Conservation (phyloP, 2,329 filamentous ascomycete genomes). For the Didymellaceae sp. region DNA sequence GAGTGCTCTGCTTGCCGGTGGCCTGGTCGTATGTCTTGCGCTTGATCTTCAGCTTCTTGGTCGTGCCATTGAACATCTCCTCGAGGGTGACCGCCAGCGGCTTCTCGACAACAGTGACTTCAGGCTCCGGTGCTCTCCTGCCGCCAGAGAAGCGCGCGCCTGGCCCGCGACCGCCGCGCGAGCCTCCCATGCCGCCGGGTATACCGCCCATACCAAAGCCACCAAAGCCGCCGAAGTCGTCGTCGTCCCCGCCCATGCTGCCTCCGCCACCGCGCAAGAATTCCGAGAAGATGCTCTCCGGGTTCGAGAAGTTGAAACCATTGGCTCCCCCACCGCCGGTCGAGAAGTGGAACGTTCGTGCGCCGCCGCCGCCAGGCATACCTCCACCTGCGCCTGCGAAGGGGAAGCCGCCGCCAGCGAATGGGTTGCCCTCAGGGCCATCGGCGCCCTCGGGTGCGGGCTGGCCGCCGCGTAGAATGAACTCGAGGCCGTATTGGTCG, state of each 20-base stretch:
- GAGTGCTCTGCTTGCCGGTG: slow-evolving; percentile 80
- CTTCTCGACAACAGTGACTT: slow-evolving; percentile 90
- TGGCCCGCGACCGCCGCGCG: slow-evolving; percentile 44
- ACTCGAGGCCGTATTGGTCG: slow-evolving; percentile 93
- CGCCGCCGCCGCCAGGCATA: slow-evolving; percentile 57
- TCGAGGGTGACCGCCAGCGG: slow-evolving; percentile 82
- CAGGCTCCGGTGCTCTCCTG: slow-evolving; percentile 68
- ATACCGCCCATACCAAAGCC: slow-evolving; percentile 49
- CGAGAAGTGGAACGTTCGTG: slow-evolving; percentile 70
- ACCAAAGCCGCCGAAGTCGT: slow-evolving; percentile 55
- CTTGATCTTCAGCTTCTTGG: slow-evolving; percentile 98
- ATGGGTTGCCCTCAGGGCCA: slow-evolving; percentile 51
- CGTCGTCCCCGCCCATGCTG: slow-evolving; percentile 61
- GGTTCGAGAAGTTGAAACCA: slow-evolving; percentile 83
- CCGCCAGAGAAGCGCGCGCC: slow-evolving; percentile 47
- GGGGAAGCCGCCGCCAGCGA: slow-evolving; percentile 58
- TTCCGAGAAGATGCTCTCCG: slow-evolving; percentile 83
- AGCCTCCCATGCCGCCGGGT: slow-evolving; percentile 36
- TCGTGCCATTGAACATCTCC: slow-evolving; percentile 83
- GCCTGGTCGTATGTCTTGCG: slow-evolving; percentile 87
- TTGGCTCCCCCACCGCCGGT: slow-evolving; percentile 61
- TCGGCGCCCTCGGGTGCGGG: slow-evolving; percentile 61
- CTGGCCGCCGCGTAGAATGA: slow-evolving; percentile 80
- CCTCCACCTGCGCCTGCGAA: slow-evolving; percentile 61
- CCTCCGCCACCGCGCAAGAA: slow-evolving; percentile 71